Evolutionary conservation across 768 basidiomycete genomes (phyloP).

Genomic region (Lepiota venenata): DNA sequence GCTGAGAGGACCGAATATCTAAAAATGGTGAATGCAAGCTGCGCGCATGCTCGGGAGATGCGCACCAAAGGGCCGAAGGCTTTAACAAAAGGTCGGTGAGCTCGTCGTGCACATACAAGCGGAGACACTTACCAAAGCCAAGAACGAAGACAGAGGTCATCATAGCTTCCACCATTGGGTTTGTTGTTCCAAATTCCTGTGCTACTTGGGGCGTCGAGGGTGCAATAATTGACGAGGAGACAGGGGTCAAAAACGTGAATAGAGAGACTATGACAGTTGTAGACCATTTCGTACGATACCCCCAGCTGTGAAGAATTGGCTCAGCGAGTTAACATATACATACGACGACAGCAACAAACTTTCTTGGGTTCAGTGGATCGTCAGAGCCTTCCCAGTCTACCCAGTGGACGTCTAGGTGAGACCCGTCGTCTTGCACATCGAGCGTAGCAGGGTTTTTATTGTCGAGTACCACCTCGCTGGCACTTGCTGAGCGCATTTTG

Average conservation of each 20-base stretch:
- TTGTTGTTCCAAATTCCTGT: slow-evolving; percentile 52
- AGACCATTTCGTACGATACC: slow-evolving; percentile 56
- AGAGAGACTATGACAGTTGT: slow-evolving; percentile 61
- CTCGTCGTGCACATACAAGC: background rate
- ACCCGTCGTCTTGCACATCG: background rate
- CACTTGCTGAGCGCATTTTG: background rate
- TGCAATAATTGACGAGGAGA: slow-evolving; percentile 74
- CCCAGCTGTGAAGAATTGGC: slow-evolving; percentile 43
- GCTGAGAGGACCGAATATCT: slow-evolving; percentile 58
- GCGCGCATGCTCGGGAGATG: background rate
- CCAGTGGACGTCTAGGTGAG: slow-evolving; percentile 24
- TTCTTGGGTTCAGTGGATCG: slow-evolving; percentile 57
- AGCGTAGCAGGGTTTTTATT: background rate
- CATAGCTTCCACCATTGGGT: slow-evolving; percentile 45
- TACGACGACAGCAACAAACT: slow-evolving; percentile 34
- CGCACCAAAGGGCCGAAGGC: slow-evolving; percentile 50
- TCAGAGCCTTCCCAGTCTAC: slow-evolving; percentile 64
- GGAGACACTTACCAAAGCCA: slow-evolving; percentile 48
- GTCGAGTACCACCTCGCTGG: background rate
- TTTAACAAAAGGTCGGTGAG: slow-evolving; percentile 17
- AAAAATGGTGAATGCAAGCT: slow-evolving; percentile 44
- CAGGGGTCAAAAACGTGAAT: slow-evolving; percentile 65
- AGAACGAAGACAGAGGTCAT: slow-evolving; percentile 50
- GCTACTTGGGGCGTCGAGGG: slow-evolving; percentile 55
- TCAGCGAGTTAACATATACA: background rate